A percentile compares a stretch with the other conserved stretches of the same genome.
Evolutionary conservation across 768 basidiomycete genomes (phyloP).

Genomic region (Fomitopsis pulvina): DNA sequence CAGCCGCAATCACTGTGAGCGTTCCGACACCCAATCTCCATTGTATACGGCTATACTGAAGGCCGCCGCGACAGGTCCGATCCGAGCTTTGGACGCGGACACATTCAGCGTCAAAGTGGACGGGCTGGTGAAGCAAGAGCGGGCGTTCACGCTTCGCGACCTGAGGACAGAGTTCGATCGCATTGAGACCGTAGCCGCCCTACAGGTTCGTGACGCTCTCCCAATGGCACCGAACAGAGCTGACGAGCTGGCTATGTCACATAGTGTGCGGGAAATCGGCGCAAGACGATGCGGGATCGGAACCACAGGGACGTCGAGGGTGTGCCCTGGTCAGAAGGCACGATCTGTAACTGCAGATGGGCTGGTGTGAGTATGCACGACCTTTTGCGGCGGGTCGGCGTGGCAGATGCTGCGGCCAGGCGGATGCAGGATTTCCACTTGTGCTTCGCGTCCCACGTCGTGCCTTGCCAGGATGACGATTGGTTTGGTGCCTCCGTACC

Average conservation of each 20-base stretch:
- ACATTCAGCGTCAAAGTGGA: slow-evolving; percentile 12
- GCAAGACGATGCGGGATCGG: slow-evolving; percentile 19
- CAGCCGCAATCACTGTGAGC: slow-evolving; percentile 52
- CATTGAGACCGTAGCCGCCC: too few species aligned
- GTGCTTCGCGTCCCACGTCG: slow-evolving; percentile 15
- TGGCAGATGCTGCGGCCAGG: background rate
- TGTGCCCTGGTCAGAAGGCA: slow-evolving; percentile 41
- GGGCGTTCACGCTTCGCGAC: slow-evolving; percentile 19
- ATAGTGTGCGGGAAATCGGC: slow-evolving; percentile 23
- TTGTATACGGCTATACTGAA: background rate
- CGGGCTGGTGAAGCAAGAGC: slow-evolving; percentile 9
- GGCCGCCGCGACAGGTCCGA: slow-evolving; percentile 31
- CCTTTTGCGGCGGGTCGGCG: slow-evolving; percentile 13
- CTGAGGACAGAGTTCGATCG: slow-evolving; percentile 8
- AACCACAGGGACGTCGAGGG: slow-evolving; percentile 17
- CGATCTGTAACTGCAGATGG: slow-evolving; percentile 68
- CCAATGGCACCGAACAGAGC: too few species aligned
- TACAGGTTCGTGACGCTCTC: too few species aligned
- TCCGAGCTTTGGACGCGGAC: slow-evolving; percentile 42
- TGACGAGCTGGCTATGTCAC: background rate
- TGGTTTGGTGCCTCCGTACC: slow-evolving; percentile 15
- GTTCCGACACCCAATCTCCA: background rate
- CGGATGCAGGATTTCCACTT: slow-evolving; percentile 13
- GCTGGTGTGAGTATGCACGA: slow-evolving; percentile 32
- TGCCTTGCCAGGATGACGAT: slow-evolving; percentile 13